Conservation (phyloP, 768 basidiomycete genomes). For the Mycena kentingensis region DNA sequence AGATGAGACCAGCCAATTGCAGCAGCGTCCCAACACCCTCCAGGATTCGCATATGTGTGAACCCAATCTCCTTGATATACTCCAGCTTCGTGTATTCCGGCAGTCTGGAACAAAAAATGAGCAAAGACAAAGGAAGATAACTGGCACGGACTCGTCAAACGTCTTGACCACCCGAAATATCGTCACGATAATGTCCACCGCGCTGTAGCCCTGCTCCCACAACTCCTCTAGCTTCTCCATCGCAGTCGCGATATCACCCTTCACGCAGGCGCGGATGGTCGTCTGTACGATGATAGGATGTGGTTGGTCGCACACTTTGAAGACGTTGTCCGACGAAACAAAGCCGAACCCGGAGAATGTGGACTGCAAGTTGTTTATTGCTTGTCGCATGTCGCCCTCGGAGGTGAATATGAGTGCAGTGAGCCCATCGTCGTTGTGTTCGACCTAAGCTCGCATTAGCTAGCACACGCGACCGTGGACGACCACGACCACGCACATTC, state of each 20-base stretch:
- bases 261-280: constrained; percentile 80
- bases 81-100: constrained; percentile 95
- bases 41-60: constrained; percentile 96
- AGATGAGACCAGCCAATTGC: constrained; percentile 88
- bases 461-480: background rate
- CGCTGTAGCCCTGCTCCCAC: constrained; percentile 96
- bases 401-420: constrained; percentile 97
- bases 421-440: constrained; percentile 91
- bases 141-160: constrained; percentile 76
- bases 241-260: constrained; percentile 82
- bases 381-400: constrained; percentile 99
- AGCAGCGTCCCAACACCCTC: constrained; percentile 96
- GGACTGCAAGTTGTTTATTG: constrained; percentile 97
- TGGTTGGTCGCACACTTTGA: constrained; percentile 99
- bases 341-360: constrained; percentile 95
- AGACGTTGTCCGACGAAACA: constrained; percentile 93
- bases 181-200: constrained; percentile 95
- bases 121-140: background rate
- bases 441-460: constrained; percentile 60
- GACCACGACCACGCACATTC: constrained; percentile 53
- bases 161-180: constrained; percentile 94
- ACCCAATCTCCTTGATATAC: constrained; percentile 99
- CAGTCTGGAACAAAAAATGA: constrained; percentile 43
- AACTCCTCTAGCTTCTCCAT: constrained; percentile 84
- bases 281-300: constrained; percentile 89